A percentile compares a stretch with the other conserved stretches of the same genome.
Evolutionary conservation across 805 yeast genomes (phyloP).

Genomic region (Teunomyces cretensis): DNA sequence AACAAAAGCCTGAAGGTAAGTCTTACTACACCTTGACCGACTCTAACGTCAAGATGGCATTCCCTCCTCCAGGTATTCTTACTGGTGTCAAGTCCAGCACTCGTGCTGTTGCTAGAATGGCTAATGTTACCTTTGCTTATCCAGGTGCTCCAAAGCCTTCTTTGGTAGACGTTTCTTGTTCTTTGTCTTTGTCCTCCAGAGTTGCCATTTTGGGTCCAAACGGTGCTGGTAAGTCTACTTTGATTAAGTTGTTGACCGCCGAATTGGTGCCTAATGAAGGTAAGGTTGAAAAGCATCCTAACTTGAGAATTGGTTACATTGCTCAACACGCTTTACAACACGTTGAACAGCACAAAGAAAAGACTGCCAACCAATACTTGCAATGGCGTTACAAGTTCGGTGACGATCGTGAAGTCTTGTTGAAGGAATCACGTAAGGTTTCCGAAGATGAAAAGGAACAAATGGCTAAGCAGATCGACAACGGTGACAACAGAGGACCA

Average conservation of each 20-base stretch:
- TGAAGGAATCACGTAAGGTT: conserved; percentile 90
- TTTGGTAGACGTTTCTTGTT: conserved; percentile 73
- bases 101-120: conserved; percentile 87
- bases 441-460: conserved; percentile 70
- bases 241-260: conserved; percentile 89
- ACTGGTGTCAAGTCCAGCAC: conserved; percentile 97
- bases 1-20: conserved; percentile 92
- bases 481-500: conserved; percentile 84
- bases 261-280: conserved; percentile 86
- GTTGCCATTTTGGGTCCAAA: conserved; percentile 96
- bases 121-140: conserved; percentile 81
- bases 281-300: conserved; percentile 95
- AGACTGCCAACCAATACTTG: conserved; percentile 94
- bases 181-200: conserved; percentile 93
- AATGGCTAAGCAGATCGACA: conserved; percentile 75
- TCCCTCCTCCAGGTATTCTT: conserved; percentile 97
- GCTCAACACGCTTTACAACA: conserved; percentile 98
- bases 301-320: conserved; percentile 95
- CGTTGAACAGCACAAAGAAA: conserved; percentile 95
- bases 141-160: conserved; percentile 91
- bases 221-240: conserved; percentile 98
- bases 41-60: conserved; percentile 90
- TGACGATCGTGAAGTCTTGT: conserved; percentile 93
- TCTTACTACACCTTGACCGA: conserved; percentile 93
- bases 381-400: conserved; percentile 99